Evolutionary conservation across 1,284 basidiomycete genomes (phyloP), one percentile per base, ranked within the genome.

Genomic region (Xerocomus minutiporus): DNA sequence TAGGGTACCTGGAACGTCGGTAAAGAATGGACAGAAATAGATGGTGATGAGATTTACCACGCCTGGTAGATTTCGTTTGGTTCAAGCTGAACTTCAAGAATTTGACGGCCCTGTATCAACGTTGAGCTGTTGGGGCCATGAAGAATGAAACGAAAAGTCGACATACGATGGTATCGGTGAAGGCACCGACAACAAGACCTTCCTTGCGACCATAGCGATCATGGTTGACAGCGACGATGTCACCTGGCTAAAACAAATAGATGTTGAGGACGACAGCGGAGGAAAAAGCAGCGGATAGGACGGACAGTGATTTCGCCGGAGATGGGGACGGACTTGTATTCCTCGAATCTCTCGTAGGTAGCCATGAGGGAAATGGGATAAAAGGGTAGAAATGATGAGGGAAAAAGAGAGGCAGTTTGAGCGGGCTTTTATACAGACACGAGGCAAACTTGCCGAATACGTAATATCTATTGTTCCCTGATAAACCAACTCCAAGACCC

Each of bases 41-140:
- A 46, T 9, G n/a, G 15, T 5, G n/a, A 17, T 39, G 13, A 50
- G 23, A 70, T 73, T 55, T 61, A 85, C 83, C 80, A 86, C 48
- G 84, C 81, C 54, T 85, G 73, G 76, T 84, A 86, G 54, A 87
- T 65, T 53, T 86, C 81, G 31, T 75, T 75, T 23, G 77, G 72
- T 57, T 89, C 86, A 50, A 91, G 79, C 65, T 88, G 88, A 36
- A 91, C 84, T 64, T 90, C 86, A 55, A 91, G 71, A 57, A 90
- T 78, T 72, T 88, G 85, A 52, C 88, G 83, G 52, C 88, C 88
- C 88, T 91, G 62, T 4, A 52, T 25, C 40, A 35, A 40, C 38
- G n/a, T 49, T 58, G 39, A 54, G 55, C 28, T 23, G 15, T n/a
- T 29, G 20, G 48, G 11, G 28, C 17, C 5, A 38, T 41, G 13